Evolutionary conservation across 371 early-diverging fungal genomes (phyloP).

Genomic region (Mucor piriformis): DNA sequence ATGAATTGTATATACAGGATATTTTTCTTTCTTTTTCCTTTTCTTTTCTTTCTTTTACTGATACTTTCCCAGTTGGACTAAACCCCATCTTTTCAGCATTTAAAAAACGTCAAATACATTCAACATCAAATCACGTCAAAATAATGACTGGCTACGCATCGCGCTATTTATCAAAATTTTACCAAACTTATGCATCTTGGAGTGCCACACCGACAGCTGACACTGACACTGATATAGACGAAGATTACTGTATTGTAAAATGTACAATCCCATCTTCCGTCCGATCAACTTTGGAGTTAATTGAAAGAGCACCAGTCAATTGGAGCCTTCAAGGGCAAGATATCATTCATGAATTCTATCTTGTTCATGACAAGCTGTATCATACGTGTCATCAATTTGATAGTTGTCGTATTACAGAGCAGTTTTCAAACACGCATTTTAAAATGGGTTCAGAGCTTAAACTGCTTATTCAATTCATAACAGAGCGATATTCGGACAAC

Average conservation of each 20-base stretch:
- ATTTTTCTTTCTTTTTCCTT: background rate
- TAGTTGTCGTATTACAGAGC: background rate
- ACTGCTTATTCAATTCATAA: background rate
- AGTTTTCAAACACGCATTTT: conserved; percentile 6
- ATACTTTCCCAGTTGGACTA: too few relatives aligned
- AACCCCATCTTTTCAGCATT: background rate
- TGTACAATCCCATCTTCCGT: background rate
- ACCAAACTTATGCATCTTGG: background rate
- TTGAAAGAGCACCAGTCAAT: background rate
- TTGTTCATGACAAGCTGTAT: background rate
- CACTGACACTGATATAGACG: background rate
- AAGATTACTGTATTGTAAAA: background rate
- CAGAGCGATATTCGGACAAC: background rate
- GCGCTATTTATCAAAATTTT: background rate
- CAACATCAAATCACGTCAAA: background rate
- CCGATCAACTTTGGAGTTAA: background rate
- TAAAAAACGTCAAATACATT: background rate
- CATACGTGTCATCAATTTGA: conserved; percentile 8
- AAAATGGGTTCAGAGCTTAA: background rate
- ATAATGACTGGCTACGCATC: too few relatives aligned
- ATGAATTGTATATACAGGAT: background rate
- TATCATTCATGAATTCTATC: background rate
- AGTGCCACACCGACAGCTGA: background rate
- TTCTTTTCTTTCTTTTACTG: background rate
- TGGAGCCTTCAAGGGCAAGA: background rate